A percentile compares a stretch with the other conserved stretches of the same genome.
Evolutionary conservation across 805 yeast species (phyloP).

Genomic region (Komagataella pseudopastoris): DNA sequence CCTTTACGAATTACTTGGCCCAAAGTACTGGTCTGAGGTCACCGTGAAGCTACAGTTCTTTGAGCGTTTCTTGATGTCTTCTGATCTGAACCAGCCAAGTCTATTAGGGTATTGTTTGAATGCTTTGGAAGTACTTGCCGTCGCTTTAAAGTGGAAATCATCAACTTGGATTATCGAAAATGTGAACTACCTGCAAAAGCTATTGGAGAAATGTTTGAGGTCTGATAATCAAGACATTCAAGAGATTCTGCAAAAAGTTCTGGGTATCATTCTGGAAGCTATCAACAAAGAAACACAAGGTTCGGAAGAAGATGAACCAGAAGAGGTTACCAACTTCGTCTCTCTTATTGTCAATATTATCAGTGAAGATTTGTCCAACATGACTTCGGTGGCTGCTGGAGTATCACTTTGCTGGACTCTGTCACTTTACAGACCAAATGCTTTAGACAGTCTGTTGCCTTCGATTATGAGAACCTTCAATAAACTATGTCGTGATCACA

Average conservation of each 20-base stretch:
- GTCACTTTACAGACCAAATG: conserved; percentile 58
- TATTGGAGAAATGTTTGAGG: conserved; percentile 69
- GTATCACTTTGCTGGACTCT: conserved; percentile 74
- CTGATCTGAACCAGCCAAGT: conserved; percentile 58
- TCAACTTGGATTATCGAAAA: conserved; percentile 71
- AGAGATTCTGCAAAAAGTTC: conserved; percentile 65
- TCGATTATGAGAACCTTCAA: conserved; percentile 77
- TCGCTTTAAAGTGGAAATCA: conserved; percentile 67
- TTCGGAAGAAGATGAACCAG: conserved; percentile 38
- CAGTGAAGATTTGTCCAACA: conserved; percentile 59
- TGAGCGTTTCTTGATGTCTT: conserved; percentile 71
- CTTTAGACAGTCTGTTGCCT: conserved; percentile 64
- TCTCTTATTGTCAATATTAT: conserved; percentile 50
- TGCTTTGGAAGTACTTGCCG: conserved; percentile 79
- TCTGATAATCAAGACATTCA: conserved; percentile 82
- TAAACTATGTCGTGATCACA: conserved; percentile 80
- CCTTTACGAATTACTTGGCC: conserved; percentile 56
- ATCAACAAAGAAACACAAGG: conserved; percentile 30
- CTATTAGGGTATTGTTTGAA: conserved; percentile 73
- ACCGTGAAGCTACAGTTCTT: conserved; percentile 78
- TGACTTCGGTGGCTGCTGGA: conserved; percentile 77
- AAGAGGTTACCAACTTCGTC: conserved; percentile 51
- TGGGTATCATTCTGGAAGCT: conserved; percentile 56
- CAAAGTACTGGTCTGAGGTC: conserved; percentile 77
- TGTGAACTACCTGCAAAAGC: conserved; percentile 49